Evolutionary conservation across 371 early-diverging fungal species (phyloP).

Genomic region (Mucor racemosus): DNA sequence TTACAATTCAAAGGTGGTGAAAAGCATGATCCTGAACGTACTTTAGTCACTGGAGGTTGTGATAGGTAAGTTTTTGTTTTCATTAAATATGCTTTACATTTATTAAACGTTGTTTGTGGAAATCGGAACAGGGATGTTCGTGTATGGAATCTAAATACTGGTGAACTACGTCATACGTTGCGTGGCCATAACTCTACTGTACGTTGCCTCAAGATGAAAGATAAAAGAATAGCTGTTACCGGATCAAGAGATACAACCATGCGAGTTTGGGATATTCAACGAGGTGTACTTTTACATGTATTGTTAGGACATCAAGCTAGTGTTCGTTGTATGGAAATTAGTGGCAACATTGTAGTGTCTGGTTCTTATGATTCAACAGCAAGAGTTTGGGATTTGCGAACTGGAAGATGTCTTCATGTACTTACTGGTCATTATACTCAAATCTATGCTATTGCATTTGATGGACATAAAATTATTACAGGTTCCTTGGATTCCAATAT

Average conservation of each 20-base stretch:
- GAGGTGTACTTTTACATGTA: conserved; percentile 64
- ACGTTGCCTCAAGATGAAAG: conserved; percentile 82
- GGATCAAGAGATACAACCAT: conserved; percentile 91
- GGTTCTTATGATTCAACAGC: conserved; percentile 93
- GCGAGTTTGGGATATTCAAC: conserved; percentile 82
- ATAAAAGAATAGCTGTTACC: conserved; percentile 74
- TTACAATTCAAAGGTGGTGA: conserved; percentile 76
- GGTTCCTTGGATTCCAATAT: conserved; percentile 82
- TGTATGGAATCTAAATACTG: conserved; percentile 88
- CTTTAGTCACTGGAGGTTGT: conserved; percentile 80
- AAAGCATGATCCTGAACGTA: conserved; percentile 64
- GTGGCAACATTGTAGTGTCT: conserved; percentile 76
- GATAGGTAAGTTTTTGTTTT: conserved; percentile 62
- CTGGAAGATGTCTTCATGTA: conserved; percentile 71
- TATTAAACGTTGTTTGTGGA: neutral
- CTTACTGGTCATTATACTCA: conserved; percentile 73
- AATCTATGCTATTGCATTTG: conserved; percentile 72
- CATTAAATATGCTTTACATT: neutral
- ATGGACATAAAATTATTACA: conserved; percentile 70
- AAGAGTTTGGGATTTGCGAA: conserved; percentile 83
- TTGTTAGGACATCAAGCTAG: conserved; percentile 79
- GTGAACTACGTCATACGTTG: conserved; percentile 75
- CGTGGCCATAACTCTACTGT: conserved; percentile 93
- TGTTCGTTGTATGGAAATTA: conserved; percentile 84
- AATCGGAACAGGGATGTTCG: conserved; percentile 67